These are phyloP conservation scores for Lonicera japonica DNA, from an alignment of 129 eudicot genomes.

Conservation along the genomic window DNA sequence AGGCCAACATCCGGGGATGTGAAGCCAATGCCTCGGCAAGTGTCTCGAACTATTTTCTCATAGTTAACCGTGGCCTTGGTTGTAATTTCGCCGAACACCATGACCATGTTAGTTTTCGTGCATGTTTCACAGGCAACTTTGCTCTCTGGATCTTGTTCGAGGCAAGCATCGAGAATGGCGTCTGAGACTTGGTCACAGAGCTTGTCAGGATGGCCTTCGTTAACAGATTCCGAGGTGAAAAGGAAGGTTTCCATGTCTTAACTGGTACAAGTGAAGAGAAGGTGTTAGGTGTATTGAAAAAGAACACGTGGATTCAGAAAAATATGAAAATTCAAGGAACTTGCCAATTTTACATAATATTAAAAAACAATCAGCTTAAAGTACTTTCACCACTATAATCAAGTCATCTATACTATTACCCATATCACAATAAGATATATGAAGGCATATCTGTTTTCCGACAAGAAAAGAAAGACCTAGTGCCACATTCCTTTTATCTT, in stretches of 20 bases:
- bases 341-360: neutral
- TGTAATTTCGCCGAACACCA: slow-evolving; percentile 64
- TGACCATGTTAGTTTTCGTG: slow-evolving; percentile 61
- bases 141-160: slow-evolving; percentile 59
- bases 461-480: too few relatives aligned
- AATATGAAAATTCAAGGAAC: neutral
- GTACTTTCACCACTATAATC: too few relatives aligned
- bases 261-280: slow-evolving; percentile 11
- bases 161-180: slow-evolving; percentile 62
- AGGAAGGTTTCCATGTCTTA: slow-evolving; percentile 66
- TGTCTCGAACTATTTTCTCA: slow-evolving; percentile 50
- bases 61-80: slow-evolving; percentile 52
- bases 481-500: too few relatives aligned
- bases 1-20: slow-evolving; percentile 63
- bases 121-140: slow-evolving; percentile 63
- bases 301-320: neutral
- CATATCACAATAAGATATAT: too few relatives aligned
- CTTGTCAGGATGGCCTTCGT: slow-evolving; percentile 68
- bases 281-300: neutral
- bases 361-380: too few relatives aligned
- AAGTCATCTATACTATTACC: too few relatives aligned
- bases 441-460: too few relatives aligned
- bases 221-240: slow-evolving; percentile 64
- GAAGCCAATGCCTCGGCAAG: slow-evolving; percentile 63
- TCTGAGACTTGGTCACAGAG: slow-evolving; percentile 63